Evolutionary conservation across 306 rosid species (phyloP), one percentile per base, ranked within the genome.

Genomic region (Carpinus viminea): DNA sequence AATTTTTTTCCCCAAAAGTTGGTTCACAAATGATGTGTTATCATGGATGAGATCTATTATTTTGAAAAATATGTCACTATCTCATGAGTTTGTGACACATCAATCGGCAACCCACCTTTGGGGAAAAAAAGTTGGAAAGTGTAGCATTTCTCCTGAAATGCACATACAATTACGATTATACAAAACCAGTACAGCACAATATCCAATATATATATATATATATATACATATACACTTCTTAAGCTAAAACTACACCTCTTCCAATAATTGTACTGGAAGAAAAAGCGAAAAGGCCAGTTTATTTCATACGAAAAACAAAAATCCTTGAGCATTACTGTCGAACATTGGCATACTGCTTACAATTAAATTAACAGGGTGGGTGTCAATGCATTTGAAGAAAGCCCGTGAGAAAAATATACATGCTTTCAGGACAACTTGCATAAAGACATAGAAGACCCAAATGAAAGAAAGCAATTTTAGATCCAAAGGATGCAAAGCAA

Each of bases 401-500:
- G 24, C 36, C 65, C 16, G 2, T 11, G 16, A 10, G 36, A 59
- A 59, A 10, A 59, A 20, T 20, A 2, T 61, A 26, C 18, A 9
- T 17, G 7, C 47, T 43, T 10, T 18, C 7, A 4, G 48, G 51
- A 38, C 46, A 17, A 64, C 26, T 66, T 41, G 41, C 51, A 18
- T 10, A 9, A 10, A 38, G 18, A 41, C n/a, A 38, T 12, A 38
- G 43, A 66, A 66, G 15, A 66, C 50, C 72, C 51, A 66, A 31
- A 38, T 66, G 18, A 66, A 41, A 38, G 26, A 66, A 18, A 18
- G 28, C 12, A 41, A n/a, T 10, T n/a, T 66, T 66, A 17, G 72
- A 66, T 66, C 72, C 51, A 66, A 66, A 38, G 18, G 48, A 66
- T n/a, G 51, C 51, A 38, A 66, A 43, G 26, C 51, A 66, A 41